phyloP scores from a whole-genome alignment of 2,329 filamentous ascomycete species.

The Neofusicoccum kwambonambiense region DNA sequence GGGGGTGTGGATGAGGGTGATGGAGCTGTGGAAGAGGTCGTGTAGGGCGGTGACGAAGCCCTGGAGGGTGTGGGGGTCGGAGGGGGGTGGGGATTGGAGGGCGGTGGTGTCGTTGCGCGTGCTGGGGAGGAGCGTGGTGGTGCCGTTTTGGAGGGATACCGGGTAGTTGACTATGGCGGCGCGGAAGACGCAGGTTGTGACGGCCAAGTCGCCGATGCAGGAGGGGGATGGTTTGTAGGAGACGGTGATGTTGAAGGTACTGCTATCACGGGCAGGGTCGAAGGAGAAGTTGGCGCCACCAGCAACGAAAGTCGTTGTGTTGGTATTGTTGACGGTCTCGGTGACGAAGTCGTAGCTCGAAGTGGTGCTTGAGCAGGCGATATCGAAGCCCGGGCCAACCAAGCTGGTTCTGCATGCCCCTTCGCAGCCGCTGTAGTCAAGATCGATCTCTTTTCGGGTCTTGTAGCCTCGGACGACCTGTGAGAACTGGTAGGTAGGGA shows the following conservation, averaged over 20 bases:
- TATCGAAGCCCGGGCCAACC: neutral
- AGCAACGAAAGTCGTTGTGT: too few species aligned
- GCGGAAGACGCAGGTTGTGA: conserved; percentile 20
- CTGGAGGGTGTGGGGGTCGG: too few species aligned
- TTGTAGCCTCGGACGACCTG: neutral
- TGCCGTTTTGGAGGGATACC: conserved; percentile 21
- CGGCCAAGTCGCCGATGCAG: conserved; percentile 21
- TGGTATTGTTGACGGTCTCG: neutral
- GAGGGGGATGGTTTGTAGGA: conserved; percentile 19
- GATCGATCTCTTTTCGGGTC: neutral
- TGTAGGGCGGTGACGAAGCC: neutral
- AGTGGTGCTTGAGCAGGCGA: neutral
- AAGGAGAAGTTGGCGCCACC: neutral
- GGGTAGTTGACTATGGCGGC: conserved; percentile 19
- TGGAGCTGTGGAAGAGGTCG: neutral
- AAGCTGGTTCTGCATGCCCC: neutral
- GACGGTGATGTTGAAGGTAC: neutral
- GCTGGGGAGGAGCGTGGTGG: neutral
- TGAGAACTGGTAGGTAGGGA: neutral
- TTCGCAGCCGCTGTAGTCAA: neutral
- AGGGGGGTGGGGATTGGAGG: neutral
- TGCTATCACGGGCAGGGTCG: neutral
- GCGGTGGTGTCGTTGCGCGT: neutral
- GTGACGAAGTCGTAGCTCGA: neutral
- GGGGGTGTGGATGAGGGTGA: neutral